Base-by-base conservation (phyloP, 164 flowering plant species). In the Umbellularia californica region DNA sequence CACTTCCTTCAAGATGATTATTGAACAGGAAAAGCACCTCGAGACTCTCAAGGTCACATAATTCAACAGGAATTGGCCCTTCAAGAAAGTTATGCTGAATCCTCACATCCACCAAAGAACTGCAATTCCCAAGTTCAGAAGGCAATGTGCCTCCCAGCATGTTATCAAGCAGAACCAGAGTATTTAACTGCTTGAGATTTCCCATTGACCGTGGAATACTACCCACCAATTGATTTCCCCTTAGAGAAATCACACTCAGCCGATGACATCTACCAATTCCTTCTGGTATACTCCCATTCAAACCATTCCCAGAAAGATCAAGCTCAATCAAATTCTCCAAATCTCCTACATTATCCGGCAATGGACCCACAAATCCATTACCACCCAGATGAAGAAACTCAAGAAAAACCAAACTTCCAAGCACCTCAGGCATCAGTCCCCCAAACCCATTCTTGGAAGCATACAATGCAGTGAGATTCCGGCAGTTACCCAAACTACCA, bases 141-240 rank as follows among this genome's bases (percentile, higher is more conserved):
- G 78, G 78, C 74, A 76, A 70, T 24, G 73, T n/a, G 9, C 73
- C 77, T 30, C 9, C 73, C 58, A 75, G 73, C 69, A 41, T 58
- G 60, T 75, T 70, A 60, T 63, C 62, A 70, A 50, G 27, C 23
- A 70, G 69, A 58, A 58, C 23, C 20, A 75, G 35, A 24, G 19
- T 24, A 20, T 15, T 75, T 30, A 63, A 41, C 50, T 50, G 35
- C 3, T 24, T 50, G 27, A 63, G 73, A 58, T 60, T 47, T 22
- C 77, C 69, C 3, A 75, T 62, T 20, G 47, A 70, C 14, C 60
- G 77, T 17, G 73, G 77, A 63, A 75, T 64, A 58, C 14, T 19
- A 14, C 69, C 77, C 10, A 14, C 55, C 2, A 75, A 27, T 23
- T 20, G 65, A 51, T 69, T 69, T 14, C 33, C 72, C 15, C 62